Evolutionary conservation across 768 basidiomycete species (phyloP), one percentile per base, ranked within the genome.

Genomic region (Amanita thiersii): DNA sequence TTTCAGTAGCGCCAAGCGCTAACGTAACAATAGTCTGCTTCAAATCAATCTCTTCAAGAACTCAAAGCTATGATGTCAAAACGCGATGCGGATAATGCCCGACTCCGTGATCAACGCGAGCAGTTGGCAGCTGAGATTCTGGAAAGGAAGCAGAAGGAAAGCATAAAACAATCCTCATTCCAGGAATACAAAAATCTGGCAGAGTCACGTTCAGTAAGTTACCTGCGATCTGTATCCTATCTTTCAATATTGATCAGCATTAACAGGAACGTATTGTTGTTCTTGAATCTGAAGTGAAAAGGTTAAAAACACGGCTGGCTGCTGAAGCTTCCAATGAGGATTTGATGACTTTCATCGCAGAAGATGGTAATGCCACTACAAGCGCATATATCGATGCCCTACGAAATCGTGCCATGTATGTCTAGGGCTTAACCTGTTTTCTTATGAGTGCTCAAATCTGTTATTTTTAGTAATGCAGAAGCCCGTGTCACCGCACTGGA

Each of bases 261-360:
- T 33, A 40, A 42, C 33, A 90, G 78, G 86, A 85, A 46, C 82
- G 91, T 28, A 79, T 97, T 32, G 56, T 57, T 9, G 73, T 77
- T 20, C 56, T 94, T 18, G 65, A 77, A 47, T 82, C 82, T 1
- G 90, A 97, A 57, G 63, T 85, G 8, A 69, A 65, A 30, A 72
- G 91, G 17, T 67, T 84, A 48, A 87, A 84, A 57, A 71, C 82
- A 11, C 73, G 75, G 21, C 64, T 93, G n/a, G 90, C 86, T 14
- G 87, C 88, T 0, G 62, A 78, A 19, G 67, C 73, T 1, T 79
- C 81, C 4, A 72, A 84, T 17, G 76, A 79, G 46, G 83, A 89
- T 37, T 65, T 90, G 24, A 68, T 92, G 59, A 61, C 62, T 3
- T 88, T 89, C 56, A 71, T 93, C 40, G 66, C 76, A 71, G 14